These are phyloP conservation scores for Aspergillus luchuensis DNA, from an alignment of 2,329 filamentous ascomycete genomes.

Conservation along the genomic window DNA sequence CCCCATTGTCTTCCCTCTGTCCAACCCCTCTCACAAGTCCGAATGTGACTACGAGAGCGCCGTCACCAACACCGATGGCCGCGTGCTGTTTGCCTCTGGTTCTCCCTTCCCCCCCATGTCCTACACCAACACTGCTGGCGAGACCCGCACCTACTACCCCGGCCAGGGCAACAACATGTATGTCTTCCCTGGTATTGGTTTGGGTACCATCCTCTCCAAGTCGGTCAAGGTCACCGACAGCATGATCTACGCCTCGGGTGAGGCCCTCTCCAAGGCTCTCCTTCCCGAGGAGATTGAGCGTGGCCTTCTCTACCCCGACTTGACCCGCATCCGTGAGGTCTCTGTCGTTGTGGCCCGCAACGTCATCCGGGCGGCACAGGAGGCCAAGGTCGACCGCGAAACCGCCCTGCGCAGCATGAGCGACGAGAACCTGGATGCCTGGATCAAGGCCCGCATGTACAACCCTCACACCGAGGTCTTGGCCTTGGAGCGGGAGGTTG, in stretches of 20 bases:
- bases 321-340: slow-evolving; percentile 89
- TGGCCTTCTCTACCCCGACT: slow-evolving; percentile 86
- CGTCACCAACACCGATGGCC: slow-evolving; percentile 85
- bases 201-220: slow-evolving; percentile 90
- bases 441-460: slow-evolving; percentile 54
- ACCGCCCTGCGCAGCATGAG: slow-evolving; percentile 46
- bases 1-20: slow-evolving; percentile 93
- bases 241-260: slow-evolving; percentile 96
- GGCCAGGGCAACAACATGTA: slow-evolving; percentile 84
- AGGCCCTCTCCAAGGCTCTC: slow-evolving; percentile 75
- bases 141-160: slow-evolving; percentile 68
- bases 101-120: slow-evolving; percentile 81
- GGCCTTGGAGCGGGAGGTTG: slow-evolving; percentile 50
- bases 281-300: slow-evolving; percentile 78
- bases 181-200: slow-evolving; percentile 93
- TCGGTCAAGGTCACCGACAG: slow-evolving; percentile 82
- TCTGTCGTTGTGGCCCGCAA: slow-evolving; percentile 82
- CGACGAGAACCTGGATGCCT: slow-evolving; percentile 48
- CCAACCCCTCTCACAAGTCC: slow-evolving; percentile 93
- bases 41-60: slow-evolving; percentile 98
- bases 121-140: slow-evolving; percentile 61
- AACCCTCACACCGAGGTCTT: slow-evolving; percentile 51
- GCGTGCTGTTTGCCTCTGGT: slow-evolving; percentile 89
- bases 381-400: slow-evolving; percentile 68
- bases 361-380: slow-evolving; percentile 88